These are phyloP conservation scores for Climacium dendroides DNA, from an alignment of 225 moss, liverwort and hornwort genomes.

Conservation along the genomic window DNA sequence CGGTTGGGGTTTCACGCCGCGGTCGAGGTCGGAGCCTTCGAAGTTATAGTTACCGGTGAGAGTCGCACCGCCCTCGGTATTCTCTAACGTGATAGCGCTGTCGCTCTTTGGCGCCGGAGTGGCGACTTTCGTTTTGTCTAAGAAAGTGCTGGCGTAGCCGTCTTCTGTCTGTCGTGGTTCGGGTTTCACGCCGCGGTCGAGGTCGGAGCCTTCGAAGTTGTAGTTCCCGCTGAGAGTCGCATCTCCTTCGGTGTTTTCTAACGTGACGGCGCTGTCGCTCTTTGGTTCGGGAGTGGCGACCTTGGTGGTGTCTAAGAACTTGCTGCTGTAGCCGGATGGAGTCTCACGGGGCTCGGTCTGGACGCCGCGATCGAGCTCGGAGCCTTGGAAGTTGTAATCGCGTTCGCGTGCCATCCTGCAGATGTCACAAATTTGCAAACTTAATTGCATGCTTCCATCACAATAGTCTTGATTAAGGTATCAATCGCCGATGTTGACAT, in stretches of 20 bases:
- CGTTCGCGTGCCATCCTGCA: slow-evolving; percentile 14
- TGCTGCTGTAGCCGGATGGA: slow-evolving; percentile 7
- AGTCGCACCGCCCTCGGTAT: neutral
- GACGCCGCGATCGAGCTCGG: slow-evolving; percentile 11
- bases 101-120: neutral
- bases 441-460: no score
- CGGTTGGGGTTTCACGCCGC: neutral
- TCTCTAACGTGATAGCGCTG: neutral
- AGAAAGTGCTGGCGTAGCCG: slow-evolving; percentile 3
- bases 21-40: slow-evolving; percentile 31
- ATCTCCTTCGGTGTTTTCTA: slow-evolving; percentile 3
- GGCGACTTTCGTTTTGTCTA: slow-evolving; percentile 7
- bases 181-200: neutral
- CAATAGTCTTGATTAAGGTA: no score
- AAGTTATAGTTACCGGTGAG: slow-evolving; percentile 9
- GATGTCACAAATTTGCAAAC: neutral
- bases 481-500: neutral
- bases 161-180: neutral
- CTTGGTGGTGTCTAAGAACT: slow-evolving; percentile 15
- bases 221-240: neutral
- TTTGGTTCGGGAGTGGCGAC: neutral
- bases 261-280: neutral
- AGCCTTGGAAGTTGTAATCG: slow-evolving; percentile 39
- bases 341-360: neutral
- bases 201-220: slow-evolving; percentile 20